A percentile compares a stretch with the other conserved stretches of the same genome.
phyloP scores from a whole-genome alignment of 768 basidiomycete genomes.

The Leccinum sublutescens region DNA sequence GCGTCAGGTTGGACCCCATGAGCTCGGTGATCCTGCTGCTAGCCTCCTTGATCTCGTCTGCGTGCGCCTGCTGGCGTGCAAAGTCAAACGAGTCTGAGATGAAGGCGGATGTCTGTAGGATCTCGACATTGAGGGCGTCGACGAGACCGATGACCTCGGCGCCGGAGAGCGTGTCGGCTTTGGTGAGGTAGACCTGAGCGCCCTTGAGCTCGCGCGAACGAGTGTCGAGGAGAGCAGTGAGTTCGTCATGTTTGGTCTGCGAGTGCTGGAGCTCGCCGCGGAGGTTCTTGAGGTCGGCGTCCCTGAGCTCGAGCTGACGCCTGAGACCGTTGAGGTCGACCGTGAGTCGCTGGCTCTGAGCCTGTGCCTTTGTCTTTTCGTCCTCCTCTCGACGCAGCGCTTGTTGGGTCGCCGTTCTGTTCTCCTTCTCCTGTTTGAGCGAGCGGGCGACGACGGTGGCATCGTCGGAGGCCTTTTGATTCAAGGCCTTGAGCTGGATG shows the following conservation, averaged over 20 bases:
- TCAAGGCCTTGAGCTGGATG: constrained; percentile 6
- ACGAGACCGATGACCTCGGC: constrained; percentile 41
- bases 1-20: constrained; percentile 30
- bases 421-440: constrained; percentile 21
- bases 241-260: constrained; percentile 26
- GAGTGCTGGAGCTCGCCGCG: constrained; percentile 28
- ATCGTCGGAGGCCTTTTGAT: constrained; percentile 12
- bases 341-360: constrained; percentile 13
- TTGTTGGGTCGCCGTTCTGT: constrained; percentile 15
- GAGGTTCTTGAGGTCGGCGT: constrained; percentile 24
- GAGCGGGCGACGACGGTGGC: constrained; percentile 9
- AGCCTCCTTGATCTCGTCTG: constrained; percentile 30
- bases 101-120: constrained; percentile 44
- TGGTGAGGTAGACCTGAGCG: constrained; percentile 43
- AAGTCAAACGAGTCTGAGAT: constrained; percentile 42
- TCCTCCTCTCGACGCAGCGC: constrained; percentile 22
- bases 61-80: constrained; percentile 18
- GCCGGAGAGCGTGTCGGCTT: constrained; percentile 42
- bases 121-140: constrained; percentile 47
- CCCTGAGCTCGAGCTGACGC: constrained; percentile 26
- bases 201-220: constrained; percentile 41
- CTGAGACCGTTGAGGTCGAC: constrained; percentile 15
- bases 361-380: constrained; percentile 15
- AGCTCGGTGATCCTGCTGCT: constrained; percentile 29
- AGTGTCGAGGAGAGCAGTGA: constrained; percentile 31